Evolutionary conservation across 2,329 filamentous ascomycete genomes (phyloP), one percentile per base, ranked within the genome.

Genomic region (Fusarium camptoceras): DNA sequence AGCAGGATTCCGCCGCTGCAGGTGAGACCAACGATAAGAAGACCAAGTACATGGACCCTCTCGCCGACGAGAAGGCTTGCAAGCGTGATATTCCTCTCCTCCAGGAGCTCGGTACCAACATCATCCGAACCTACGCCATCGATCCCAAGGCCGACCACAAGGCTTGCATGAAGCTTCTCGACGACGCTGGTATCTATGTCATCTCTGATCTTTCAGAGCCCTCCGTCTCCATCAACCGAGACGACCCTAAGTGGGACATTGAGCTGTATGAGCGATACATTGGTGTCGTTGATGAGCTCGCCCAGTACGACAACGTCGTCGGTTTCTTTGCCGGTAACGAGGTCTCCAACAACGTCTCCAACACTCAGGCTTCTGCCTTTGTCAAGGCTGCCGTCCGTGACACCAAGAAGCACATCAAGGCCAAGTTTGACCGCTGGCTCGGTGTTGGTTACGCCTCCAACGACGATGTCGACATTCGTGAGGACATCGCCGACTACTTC

Each of bases 271-370:
- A 85, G 37, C 93, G 94, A 70, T 99, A 98, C 86, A 92, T 90
- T 61, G 83, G 83, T 31, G 96, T 99, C 66, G 84, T 99, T 64
- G 94, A 98, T 78, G 86, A 88, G 68, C 85, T 99, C 76, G 85
- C 87, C 74, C 86, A 92, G 79, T 98, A 97, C 87, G 87, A 88
- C 81, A 99, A 99, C 83, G 91, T 93, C 54, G 90, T 99, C 70
- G 96, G 96, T 76, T 99, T 98, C 91, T 98, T 99, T 81, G 95
- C 94, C 74, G 96, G 96, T 79, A 99, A 99, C 83, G 96, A 99
- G 84, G 96, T 99, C 68, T 91, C 94, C 75, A 97, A 98, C 86
- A 88, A 90, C 76, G 86, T 86, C 74, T 94, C 91, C 87, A 98
- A 97, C 88, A 98, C 95, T 53, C 84, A 88, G 66, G 93, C 95